phyloP scores from a whole-genome alignment of 768 basidiomycete genomes.

The Kwoniella sp. region DNA sequence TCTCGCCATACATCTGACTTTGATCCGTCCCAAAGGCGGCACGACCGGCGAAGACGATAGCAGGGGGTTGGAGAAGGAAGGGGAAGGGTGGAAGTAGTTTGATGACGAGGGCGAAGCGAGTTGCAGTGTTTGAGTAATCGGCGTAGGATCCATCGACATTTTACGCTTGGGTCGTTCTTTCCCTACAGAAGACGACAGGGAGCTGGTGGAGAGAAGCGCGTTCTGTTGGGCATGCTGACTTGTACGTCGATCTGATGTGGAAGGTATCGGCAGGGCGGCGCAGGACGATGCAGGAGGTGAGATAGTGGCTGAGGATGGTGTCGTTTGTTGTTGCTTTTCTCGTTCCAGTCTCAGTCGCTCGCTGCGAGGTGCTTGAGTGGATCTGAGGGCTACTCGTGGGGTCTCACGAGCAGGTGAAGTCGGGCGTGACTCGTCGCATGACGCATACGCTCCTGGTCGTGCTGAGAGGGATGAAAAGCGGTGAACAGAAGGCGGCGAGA shows the following conservation, averaged over 20 bases:
- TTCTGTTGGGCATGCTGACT: not conserved
- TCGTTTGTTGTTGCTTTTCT: constrained; percentile 20
- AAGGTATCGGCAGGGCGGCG: constrained; percentile 1
- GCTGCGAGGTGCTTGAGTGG: constrained; percentile 48
- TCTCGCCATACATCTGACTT: constrained; percentile 91
- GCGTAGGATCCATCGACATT: constrained; percentile 51
- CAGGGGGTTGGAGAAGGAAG: not conserved
- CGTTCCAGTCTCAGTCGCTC: constrained; percentile 40
- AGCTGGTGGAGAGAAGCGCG: not conserved
- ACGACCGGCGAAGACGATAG: constrained; percentile 4
- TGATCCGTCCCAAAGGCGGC: constrained; percentile 54
- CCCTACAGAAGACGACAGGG: constrained; percentile 17
- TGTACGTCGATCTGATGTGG: constrained; percentile 4
- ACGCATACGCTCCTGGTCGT: constrained; percentile 51
- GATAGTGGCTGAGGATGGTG: not conserved
- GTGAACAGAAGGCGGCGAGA: no score
- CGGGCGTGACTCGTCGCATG: constrained; percentile 50
- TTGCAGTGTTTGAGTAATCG: constrained; percentile 43
- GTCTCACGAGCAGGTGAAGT: constrained; percentile 24
- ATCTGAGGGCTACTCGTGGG: constrained; percentile 33
- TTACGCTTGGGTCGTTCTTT: constrained; percentile 32
- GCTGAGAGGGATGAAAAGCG: constrained; percentile 15
- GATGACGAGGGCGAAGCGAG: constrained; percentile 28
- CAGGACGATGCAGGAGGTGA: not conserved
- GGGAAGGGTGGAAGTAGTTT: constrained; percentile 25